These are phyloP conservation scores for Hygrophorus pudorinus DNA, from an alignment of 768 basidiomycete species.

Conservation along the genomic window DNA sequence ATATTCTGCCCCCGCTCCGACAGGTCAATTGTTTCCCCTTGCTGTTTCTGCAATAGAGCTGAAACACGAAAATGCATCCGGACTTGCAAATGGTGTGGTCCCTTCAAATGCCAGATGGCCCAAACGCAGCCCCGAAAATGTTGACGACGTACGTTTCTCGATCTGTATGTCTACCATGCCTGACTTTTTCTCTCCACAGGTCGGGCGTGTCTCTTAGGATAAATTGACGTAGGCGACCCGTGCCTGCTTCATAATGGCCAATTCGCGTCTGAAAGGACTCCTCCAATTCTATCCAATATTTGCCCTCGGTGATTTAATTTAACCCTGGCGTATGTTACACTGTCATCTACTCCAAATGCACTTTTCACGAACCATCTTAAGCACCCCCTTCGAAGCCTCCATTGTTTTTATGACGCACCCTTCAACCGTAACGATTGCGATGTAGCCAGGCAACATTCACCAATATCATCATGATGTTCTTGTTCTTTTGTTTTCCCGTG, in stretches of 20 bases:
- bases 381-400: not conserved
- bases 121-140: constrained; percentile 41
- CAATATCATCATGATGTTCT: no score
- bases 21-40: constrained; percentile 34
- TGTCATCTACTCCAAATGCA: not conserved
- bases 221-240: constrained; percentile 38
- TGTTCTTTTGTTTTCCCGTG: no score
- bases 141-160: constrained; percentile 46
- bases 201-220: constrained; percentile 38
- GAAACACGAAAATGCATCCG: constrained; percentile 29
- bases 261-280: constrained; percentile 25
- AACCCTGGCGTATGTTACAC: not conserved
- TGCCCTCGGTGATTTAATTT: not conserved
- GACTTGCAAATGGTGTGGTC: constrained; percentile 27
- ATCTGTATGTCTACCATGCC: constrained; percentile 7
- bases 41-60: constrained; percentile 24
- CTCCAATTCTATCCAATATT: not conserved
- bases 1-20: constrained; percentile 26
- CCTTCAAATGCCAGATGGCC: constrained; percentile 47
- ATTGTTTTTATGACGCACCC: not conserved
- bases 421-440: no score
- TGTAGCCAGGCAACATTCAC: no score
- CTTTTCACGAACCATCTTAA: not conserved
- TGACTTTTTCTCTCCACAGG: constrained; percentile 18
- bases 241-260: constrained; percentile 30